Base-by-base conservation (phyloP, 139 green algal genomes). In the Edaphochlamys debaryana region DNA sequence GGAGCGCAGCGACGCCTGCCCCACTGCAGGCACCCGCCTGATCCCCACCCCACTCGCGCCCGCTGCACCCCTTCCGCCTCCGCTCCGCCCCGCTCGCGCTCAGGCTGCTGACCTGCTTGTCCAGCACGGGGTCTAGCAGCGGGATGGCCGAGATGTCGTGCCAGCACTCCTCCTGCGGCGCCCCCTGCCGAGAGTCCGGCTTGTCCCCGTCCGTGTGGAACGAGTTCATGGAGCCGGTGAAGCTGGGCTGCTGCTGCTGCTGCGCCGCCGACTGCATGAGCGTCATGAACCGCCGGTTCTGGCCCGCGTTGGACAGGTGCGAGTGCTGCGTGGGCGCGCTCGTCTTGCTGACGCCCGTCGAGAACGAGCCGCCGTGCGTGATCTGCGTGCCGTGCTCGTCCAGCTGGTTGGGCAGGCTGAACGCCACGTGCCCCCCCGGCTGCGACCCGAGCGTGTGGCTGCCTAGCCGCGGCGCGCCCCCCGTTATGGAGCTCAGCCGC, bases 71-170 rank as follows among this genome's bases (percentile, higher is more conserved):
- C n/a, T n/a, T n/a, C n/a, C n/a, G n/a, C n/a, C n/a, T n/a, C n/a
- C n/a, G n/a, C n/a, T n/a, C n/a, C n/a, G n/a, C n/a, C n/a, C n/a
- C n/a, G n/a, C n/a, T n/a, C n/a, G n/a, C n/a, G n/a, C n/a, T n/a
- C n/a, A n/a, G n/a, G n/a, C n/a, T n/a, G n/a, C 84, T 0, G 45
- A 88, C 87, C 84, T 91, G 87, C 68, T 91, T 89, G 69, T 91
- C 87, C 37, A 91, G 69, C 62, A 91, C 87, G 0, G 87, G 87
- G 74, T 91, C 87, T 52, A 89, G 70, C 68, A 91, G 41, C 17
- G 87, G 84, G 27, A 91, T 91, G 38, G 87, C 87, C 23, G 83
- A 81, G 32, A 91, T 73, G 69, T 91, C 87, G 74, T 91, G 87
- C 74, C 83, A 91, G 84, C 84, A 91, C 69, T 88, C 87, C 52